Base-by-base conservation (phyloP, 2,329 filamentous ascomycete species). In the Neonectria faginata region DNA sequence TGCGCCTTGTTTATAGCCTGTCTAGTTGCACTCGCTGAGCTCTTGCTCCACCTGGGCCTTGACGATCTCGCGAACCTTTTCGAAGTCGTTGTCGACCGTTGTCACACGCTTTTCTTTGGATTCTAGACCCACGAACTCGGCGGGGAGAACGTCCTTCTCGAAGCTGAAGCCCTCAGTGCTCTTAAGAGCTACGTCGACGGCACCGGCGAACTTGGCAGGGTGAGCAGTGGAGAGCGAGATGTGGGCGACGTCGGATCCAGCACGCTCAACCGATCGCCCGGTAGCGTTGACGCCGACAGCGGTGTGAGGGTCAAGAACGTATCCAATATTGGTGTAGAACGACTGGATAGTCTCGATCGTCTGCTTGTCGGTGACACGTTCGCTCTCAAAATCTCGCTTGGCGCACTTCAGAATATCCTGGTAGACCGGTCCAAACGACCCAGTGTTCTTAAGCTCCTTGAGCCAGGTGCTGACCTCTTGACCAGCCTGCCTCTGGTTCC, bases 151-250 rank as follows among this genome's bases (percentile, higher is more conserved):
- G 67, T 91, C 87, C 67, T 85, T 79, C 44, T 88, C 84, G 76
- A 97, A 97, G 71, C 88, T 85, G 73, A 97, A 97, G 1, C 86
- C 89, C n/a, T 85, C 78, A 75, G 92, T 85, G 9, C 86, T 86
- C 68, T 89, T 86, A 64, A 98, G 83, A 0, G 95, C 94, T 52
- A 91, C 73, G 71, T 94, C 91, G 2, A 99, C 95, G 0, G 94
- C 94, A 33, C 88, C 88, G 0, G 91, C 89, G 75, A 99, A 99
- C 80, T 99, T 99, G 66, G 95, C 96, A 0, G 96, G 95, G 79
- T 99, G 96, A 2, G 96, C 96, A 2, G 96, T 99, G 1, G 94
- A 92, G 3, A 99, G 88, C 1, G 93, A 90, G 73, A 99, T 91
- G 78, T 97, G 92, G n/a, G 80, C 84, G 57, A 90, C 81, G 16